Evolutionary conservation across 179 eudicot genomes (phyloP).

Genomic region (Actinidia arguta): DNA sequence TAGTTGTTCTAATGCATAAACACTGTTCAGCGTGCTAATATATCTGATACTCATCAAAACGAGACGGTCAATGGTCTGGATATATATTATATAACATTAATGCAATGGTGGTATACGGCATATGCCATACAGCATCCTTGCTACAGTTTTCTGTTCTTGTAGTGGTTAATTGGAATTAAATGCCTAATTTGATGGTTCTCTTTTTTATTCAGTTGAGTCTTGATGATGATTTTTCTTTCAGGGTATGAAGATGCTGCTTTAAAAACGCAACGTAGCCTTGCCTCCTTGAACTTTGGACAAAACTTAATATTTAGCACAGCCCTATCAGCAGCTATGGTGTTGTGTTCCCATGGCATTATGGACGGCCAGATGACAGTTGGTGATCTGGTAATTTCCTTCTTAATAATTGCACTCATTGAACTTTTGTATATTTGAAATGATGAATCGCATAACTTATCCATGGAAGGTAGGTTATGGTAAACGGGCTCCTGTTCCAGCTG

Average conservation of each 20-base stretch:
- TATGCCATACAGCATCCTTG: neutral
- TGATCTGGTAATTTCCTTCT: conserved; percentile 72
- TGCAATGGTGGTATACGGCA: too few relatives aligned
- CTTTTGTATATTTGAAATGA: neutral
- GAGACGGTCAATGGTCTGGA: neutral
- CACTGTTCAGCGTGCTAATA: neutral
- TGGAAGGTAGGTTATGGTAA: conserved; percentile 87
- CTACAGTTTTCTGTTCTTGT: neutral
- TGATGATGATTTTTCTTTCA: conserved; percentile 29
- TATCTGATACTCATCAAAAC: neutral
- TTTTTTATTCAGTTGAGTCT: conserved; percentile 8
- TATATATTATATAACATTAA: too few relatives aligned
- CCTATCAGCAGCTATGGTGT: conserved; percentile 88
- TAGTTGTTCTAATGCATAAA: neutral
- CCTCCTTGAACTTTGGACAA: conserved; percentile 92
- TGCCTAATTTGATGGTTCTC: neutral
- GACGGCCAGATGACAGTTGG: conserved; percentile 90
- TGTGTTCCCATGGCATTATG: conserved; percentile 87
- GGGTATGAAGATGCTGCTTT: conserved; percentile 98
- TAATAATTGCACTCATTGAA: neutral
- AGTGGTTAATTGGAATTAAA: neutral
- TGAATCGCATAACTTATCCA: neutral
- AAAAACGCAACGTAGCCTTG: conserved; percentile 97
- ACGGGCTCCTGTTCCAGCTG: conserved; percentile 94
- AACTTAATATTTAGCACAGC: conserved; percentile 84